Evolutionary conservation across 257 asterid genomes (phyloP).

Genomic region (Nyctanthes arbortristis): DNA sequence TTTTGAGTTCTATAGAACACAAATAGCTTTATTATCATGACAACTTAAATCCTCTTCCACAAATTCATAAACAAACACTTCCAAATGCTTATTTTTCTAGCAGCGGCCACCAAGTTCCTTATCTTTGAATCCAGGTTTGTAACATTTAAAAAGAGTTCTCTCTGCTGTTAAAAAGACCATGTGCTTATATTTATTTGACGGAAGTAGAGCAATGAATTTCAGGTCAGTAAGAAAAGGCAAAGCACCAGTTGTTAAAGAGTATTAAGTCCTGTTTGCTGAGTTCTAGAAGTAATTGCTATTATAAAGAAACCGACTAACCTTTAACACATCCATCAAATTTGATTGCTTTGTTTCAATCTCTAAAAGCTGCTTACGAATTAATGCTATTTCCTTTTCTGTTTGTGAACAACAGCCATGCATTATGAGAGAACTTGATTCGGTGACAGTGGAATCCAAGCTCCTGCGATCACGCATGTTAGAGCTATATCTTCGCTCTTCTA

Average conservation of each 20-base stretch:
- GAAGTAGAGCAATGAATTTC: slow-evolving; percentile 17
- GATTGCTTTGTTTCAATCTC: slow-evolving; percentile 89
- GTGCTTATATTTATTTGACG: background rate
- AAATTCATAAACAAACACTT: slow-evolving; percentile 1
- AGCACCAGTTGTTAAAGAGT: background rate
- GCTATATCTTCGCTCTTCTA: slow-evolving; percentile 65
- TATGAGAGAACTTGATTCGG: slow-evolving; percentile 60
- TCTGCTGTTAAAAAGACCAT: background rate
- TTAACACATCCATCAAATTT: slow-evolving; percentile 67
- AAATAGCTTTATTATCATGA: slow-evolving; percentile 6
- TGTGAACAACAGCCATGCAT: slow-evolving; percentile 58
- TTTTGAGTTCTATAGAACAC: slow-evolving; percentile 9
- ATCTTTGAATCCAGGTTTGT: slow-evolving; percentile 1
- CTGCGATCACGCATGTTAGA: slow-evolving; percentile 59
- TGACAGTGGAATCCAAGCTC: slow-evolving; percentile 83
- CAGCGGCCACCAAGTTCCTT: slow-evolving; percentile 13
- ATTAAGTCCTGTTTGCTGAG: background rate
- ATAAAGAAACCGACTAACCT: slow-evolving; percentile 48
- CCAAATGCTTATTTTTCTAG: slow-evolving; percentile 12
- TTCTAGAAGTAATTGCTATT: background rate
- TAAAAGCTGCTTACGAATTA: slow-evolving; percentile 71
- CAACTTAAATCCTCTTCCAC: background rate
- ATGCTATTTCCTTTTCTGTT: slow-evolving; percentile 63
- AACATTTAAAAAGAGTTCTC: background rate
- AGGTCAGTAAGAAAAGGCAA: slow-evolving; percentile 17